Evolutionary conservation across 2,329 filamentous ascomycete genomes (phyloP).

Genomic region (Fusarium caatingaense): DNA sequence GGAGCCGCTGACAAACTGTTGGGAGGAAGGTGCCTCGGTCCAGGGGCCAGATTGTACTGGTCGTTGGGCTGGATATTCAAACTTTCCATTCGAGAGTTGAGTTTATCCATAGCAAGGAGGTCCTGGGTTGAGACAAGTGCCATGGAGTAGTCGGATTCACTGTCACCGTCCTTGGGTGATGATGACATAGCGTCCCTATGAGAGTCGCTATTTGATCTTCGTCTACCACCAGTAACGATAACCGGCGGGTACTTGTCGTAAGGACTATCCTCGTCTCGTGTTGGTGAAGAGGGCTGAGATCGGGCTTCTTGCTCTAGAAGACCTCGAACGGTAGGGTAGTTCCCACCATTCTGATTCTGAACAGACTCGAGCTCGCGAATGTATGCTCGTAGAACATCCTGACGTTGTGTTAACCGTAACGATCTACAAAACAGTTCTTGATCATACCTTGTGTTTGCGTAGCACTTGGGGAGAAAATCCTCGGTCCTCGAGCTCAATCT

Average conservation of each 20-base stretch:
- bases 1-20: conserved; percentile 42
- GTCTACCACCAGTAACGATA: conserved; percentile 52
- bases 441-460: conserved; percentile 66
- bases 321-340: conserved; percentile 63
- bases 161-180: conserved; percentile 53
- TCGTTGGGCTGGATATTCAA: conserved; percentile 53
- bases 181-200: conserved; percentile 49
- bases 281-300: conserved; percentile 47
- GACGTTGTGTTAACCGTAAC: conserved; percentile 34
- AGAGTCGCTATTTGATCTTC: conserved; percentile 50
- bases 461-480: conserved; percentile 68
- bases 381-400: conserved; percentile 71
- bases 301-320: conserved; percentile 60
- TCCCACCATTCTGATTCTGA: conserved; percentile 55
- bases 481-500: conserved; percentile 66
- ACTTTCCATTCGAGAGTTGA: conserved; percentile 56
- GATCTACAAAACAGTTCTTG: conserved; percentile 6
- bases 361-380: conserved; percentile 69
- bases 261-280: conserved; percentile 52
- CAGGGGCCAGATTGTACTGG: conserved; percentile 53
- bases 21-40: conserved; percentile 51
- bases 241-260: conserved; percentile 58
- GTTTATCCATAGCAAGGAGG: conserved; percentile 60
- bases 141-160: conserved; percentile 52
- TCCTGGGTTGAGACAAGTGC: conserved; percentile 67